A percentile compares a stretch with the other conserved stretches of the same genome.
Evolutionary conservation across 23 red algal genomes (phyloP).

Genomic region (Gracilariopsis chorda): DNA sequence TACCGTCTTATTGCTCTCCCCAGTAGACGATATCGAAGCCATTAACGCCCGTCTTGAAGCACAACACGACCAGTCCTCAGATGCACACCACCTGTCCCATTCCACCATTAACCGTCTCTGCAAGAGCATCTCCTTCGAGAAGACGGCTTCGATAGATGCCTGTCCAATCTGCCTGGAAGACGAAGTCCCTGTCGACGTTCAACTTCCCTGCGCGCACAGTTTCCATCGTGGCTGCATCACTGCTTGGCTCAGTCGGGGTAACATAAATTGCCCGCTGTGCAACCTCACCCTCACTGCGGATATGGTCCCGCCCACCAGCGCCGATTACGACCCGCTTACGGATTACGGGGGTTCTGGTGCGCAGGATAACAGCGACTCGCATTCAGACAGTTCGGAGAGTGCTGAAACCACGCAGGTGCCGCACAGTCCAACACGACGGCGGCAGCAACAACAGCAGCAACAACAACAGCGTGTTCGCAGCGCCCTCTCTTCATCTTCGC

Average conservation of each 20-base stretch:
- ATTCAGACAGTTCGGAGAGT: too few relatives aligned
- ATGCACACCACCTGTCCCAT: not conserved
- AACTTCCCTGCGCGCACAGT: not conserved
- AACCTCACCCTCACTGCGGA: not conserved
- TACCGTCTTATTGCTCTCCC: not conserved
- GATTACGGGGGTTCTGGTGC: too few relatives aligned
- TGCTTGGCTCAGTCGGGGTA: not conserved
- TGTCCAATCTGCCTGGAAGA: constrained; percentile 14
- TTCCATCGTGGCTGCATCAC: constrained; percentile 8
- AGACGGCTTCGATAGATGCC: not conserved
- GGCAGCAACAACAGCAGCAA: too few relatives aligned
- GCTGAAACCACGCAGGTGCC: too few relatives aligned
- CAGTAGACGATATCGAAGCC: not conserved
- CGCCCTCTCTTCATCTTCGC: too few relatives aligned
- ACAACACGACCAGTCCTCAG: not conserved
- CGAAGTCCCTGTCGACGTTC: not conserved
- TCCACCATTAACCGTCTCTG: not conserved
- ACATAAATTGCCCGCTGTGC: not conserved
- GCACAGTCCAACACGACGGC: too few relatives aligned
- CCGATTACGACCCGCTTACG: too few relatives aligned
- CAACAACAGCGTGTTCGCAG: too few relatives aligned
- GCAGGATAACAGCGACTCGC: too few relatives aligned
- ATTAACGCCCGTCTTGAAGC: too few relatives aligned
- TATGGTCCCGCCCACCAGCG: not conserved
- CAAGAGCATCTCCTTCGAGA: not conserved